Evolutionary conservation across 495 filamentous ascomycete species (phyloP), one percentile per base, ranked within the genome.

Genomic region (Hyaloscypha finlandica): DNA sequence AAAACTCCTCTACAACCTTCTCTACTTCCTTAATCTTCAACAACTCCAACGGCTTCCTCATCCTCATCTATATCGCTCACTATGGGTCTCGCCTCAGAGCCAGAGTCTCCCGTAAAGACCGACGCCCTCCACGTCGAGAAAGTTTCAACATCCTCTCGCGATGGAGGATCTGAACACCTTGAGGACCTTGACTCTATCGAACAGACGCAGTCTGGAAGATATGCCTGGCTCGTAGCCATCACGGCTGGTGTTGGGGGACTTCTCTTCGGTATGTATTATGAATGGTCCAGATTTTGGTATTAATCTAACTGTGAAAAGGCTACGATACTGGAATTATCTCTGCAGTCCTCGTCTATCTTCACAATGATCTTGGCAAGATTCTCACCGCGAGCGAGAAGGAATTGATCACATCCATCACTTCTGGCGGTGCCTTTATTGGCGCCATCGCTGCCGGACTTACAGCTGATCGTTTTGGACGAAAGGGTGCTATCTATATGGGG

Each of bases 241-340:
- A 78, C 78, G 4, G 79, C 77, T 31, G 73, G 74, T 3, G 74
- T 77, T 45, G 78, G 73, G 6, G 79, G 80, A 22, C 65, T 81
- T 12, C 70, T 81, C 4, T 81, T 81, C 42, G 42, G 42, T 48
- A 48, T 48, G 42, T 48, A 11, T 48, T 6, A 4, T 48, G 4
- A 48, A 48, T 19, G 9, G 1, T 48, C 42, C 42, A 37, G 42
- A 48, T 16, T 19, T 16, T 48, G 42, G 16, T 48, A 48, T 37
- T 4, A 48, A 48, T 48, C 42, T 48, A 48, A 48, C 4, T 11
- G 42, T 48, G 42, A 0, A 19, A 4, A 48, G 73, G 71, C 12
- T 83, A 82, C 61, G 81, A 84, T 64, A 83, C 81, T 37, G 81
- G 81, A 35, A 77, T 82, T 72, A 84, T 84, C 61, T 81, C 78